These are phyloP conservation scores for Mimosa pudica DNA, from an alignment of 306 rosid genomes.

Conservation along the genomic window DNA sequence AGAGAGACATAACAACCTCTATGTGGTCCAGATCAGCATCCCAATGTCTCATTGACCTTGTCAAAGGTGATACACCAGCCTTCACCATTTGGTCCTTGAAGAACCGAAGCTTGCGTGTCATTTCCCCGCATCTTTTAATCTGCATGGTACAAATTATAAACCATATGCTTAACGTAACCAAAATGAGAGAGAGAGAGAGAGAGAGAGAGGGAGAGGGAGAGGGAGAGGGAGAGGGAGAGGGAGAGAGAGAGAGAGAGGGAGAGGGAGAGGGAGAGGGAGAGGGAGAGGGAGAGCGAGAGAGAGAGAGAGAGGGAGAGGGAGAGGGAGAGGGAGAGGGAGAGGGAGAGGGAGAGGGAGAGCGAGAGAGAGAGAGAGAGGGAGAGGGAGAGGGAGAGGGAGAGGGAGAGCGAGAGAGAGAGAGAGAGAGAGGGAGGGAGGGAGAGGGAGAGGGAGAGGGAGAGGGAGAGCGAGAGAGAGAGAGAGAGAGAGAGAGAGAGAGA, in stretches of 20 bases:
- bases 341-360: constrained; percentile 4
- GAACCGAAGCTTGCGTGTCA: constrained; percentile 73
- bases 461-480: neutral
- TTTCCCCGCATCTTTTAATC: constrained; percentile 84
- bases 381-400: no score
- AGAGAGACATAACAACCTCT: constrained; percentile 60
- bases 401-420: neutral
- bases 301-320: constrained; percentile 16
- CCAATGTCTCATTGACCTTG: constrained; percentile 33
- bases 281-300: constrained; percentile 8
- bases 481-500: constrained; percentile 12
- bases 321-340: constrained; percentile 15
- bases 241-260: constrained; percentile 4
- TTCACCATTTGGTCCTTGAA: constrained; percentile 77
- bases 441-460: no score
- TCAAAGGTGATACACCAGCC: constrained; percentile 58
- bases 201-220: constrained; percentile 14
- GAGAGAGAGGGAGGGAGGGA: constrained; percentile 13
- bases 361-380: constrained; percentile 11
- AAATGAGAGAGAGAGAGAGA: neutral
- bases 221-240: constrained; percentile 19
- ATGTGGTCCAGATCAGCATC: constrained; percentile 58
- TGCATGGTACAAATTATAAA: constrained; percentile 26
- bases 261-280: constrained; percentile 9
- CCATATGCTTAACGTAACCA: neutral